These are phyloP conservation scores for Closterium sp. DNA, from an alignment of 139 green algal genomes.

Conservation along the genomic window DNA sequence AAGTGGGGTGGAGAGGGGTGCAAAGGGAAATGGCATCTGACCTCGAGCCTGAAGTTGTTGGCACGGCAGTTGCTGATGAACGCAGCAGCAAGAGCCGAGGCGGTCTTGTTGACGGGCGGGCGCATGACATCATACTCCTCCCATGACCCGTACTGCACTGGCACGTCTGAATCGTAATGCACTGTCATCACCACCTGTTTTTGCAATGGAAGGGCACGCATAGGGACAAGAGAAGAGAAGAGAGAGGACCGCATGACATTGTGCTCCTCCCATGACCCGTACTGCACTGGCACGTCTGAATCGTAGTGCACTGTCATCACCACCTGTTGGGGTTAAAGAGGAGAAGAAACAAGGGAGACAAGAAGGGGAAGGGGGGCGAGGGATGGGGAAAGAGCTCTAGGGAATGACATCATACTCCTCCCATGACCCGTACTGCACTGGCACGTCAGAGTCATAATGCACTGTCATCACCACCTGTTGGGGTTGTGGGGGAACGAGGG, in stretches of 20 bases:
- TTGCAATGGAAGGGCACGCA: neutral
- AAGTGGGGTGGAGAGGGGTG: neutral
- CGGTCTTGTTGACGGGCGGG: neutral
- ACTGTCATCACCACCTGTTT: constrained; percentile 41
- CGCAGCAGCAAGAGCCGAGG: constrained; percentile 3
- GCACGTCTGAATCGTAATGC: constrained; percentile 41
- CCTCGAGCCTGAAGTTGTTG: constrained; percentile 42
- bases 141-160: constrained; percentile 46
- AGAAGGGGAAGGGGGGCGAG: neutral
- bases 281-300: constrained; percentile 37
- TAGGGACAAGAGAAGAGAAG: neutral
- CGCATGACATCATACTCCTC: constrained; percentile 49
- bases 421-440: constrained; percentile 44
- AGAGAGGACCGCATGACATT: constrained; percentile 7
- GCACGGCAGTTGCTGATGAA: constrained; percentile 51
- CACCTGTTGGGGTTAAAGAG: too few relatives aligned
- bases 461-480: constrained; percentile 38
- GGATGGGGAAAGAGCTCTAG: neutral
- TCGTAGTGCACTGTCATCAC: constrained; percentile 27
- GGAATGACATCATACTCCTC: constrained; percentile 43
- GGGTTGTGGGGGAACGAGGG: neutral
- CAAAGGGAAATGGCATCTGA: neutral
- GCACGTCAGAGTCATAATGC: constrained; percentile 38
- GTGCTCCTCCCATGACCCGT: neutral
- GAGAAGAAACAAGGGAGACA: too few relatives aligned